These are phyloP conservation scores for Xylaria sp. DNA, from an alignment of 495 filamentous ascomycete genomes.

Conservation along the genomic window DNA sequence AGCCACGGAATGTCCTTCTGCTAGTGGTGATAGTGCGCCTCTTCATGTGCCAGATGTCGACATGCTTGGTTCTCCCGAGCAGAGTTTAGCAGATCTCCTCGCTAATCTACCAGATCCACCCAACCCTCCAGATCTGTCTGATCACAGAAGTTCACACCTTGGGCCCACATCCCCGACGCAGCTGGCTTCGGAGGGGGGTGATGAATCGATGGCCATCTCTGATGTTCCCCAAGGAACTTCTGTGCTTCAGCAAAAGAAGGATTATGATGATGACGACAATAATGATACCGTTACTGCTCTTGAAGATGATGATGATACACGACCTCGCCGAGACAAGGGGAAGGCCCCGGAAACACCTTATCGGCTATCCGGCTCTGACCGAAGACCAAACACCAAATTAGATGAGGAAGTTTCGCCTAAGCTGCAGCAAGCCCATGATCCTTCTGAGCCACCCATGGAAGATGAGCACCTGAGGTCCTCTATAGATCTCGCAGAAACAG, in stretches of 20 bases:
- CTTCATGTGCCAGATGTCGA: slow-evolving; percentile 10
- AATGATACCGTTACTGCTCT: background rate
- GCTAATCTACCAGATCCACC: slow-evolving; percentile 24
- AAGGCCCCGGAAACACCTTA: slow-evolving; percentile 16
- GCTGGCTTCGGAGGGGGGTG: background rate
- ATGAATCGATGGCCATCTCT: background rate
- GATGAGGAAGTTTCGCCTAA: background rate
- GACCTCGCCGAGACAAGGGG: slow-evolving; percentile 21
- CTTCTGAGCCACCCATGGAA: background rate
- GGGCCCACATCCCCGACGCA: slow-evolving; percentile 21
- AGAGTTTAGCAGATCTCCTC: slow-evolving; percentile 2
- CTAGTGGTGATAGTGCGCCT: slow-evolving; percentile 7
- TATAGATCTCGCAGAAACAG: background rate
- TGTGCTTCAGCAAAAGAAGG: background rate
- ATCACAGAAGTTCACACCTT: slow-evolving; percentile 6
- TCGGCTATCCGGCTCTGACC: background rate
- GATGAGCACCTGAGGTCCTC: background rate
- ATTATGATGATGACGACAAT: background rate
- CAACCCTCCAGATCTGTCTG: slow-evolving; percentile 24
- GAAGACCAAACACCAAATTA: background rate
- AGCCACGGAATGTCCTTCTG: slow-evolving; percentile 14
- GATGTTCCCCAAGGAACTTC: background rate
- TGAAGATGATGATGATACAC: background rate
- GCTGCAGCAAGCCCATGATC: background rate
- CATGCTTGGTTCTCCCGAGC: background rate